Percentiles rank a stretch among this genome's conserved stretches.
Conservation (phyloP, 2,329 filamentous ascomycete species). For the Pleoardoris graminearum region DNA sequence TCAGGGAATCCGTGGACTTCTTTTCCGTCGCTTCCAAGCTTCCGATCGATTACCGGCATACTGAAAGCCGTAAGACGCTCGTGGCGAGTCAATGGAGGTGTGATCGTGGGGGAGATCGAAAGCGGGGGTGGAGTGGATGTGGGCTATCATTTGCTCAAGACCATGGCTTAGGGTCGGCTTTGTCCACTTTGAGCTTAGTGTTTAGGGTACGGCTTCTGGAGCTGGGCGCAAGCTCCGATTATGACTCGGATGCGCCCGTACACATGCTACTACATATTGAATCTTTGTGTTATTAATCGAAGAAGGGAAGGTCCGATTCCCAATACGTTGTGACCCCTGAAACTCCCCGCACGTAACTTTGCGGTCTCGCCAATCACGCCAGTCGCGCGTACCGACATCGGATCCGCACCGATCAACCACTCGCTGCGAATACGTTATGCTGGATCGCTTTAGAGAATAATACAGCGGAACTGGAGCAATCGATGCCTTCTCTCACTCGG, state of each 20-base stretch:
- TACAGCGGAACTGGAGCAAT: too few species aligned
- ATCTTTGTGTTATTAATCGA: too few species aligned
- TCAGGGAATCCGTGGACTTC: not conserved
- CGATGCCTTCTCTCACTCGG: too few species aligned
- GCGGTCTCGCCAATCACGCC: not conserved
- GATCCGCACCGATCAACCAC: too few species aligned
- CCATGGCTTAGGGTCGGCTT: not conserved
- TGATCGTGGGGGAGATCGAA: not conserved
- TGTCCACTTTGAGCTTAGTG: not conserved
- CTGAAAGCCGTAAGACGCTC: not conserved
- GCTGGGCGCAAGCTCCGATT: not conserved
- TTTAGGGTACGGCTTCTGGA: not conserved
- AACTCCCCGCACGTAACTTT: too few species aligned
- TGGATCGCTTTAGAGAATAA: too few species aligned
- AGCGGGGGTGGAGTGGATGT: not conserved
- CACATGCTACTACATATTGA: too few species aligned
- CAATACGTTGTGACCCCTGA: too few species aligned
- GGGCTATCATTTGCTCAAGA: not conserved
- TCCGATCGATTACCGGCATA: not conserved
- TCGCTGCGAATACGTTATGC: too few species aligned
- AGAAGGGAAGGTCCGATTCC: too few species aligned
- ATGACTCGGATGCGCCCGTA: not conserved
- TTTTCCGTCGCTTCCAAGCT: not conserved
- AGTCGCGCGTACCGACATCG: not conserved
- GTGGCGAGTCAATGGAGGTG: not conserved